These are phyloP conservation scores for Inonotus hispidus DNA, from an alignment of 1,284 basidiomycete genomes.

Conservation along the genomic window DNA sequence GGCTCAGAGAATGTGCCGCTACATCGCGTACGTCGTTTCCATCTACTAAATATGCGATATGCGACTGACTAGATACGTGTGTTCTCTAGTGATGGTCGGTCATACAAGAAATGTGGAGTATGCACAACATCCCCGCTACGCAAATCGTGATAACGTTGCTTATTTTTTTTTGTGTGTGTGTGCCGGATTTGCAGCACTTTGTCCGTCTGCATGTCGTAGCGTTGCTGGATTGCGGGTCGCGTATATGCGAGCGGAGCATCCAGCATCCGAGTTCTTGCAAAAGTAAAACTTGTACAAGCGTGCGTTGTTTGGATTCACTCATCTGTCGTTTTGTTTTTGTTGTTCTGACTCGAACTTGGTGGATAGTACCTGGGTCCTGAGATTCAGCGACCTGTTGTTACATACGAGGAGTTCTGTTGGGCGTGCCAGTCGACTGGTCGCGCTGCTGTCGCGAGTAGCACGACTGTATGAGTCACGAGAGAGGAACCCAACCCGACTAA, in stretches of 20 bases:
- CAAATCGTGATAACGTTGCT: neutral
- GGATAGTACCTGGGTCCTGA: slow-evolving; percentile 14
- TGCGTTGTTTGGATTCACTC: neutral
- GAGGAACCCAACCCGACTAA: neutral
- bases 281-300: slow-evolving; percentile 14
- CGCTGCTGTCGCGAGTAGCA: slow-evolving; percentile 11
- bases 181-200: slow-evolving; percentile 9
- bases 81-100: slow-evolving; percentile 11
- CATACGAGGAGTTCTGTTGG: slow-evolving; percentile 18
- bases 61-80: neutral
- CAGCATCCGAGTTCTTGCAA: slow-evolving; percentile 16
- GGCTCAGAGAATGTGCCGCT: slow-evolving; percentile 13
- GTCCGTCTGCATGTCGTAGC: slow-evolving; percentile 18
- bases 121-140: neutral
- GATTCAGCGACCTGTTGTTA: slow-evolving; percentile 15
- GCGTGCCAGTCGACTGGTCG: slow-evolving; percentile 16
- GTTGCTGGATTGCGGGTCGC: slow-evolving; percentile 15
- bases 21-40: slow-evolving; percentile 14
- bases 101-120: slow-evolving; percentile 17
- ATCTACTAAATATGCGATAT: neutral
- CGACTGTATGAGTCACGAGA: neutral
- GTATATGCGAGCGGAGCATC: slow-evolving; percentile 15
- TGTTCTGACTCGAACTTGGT: too few relatives aligned
- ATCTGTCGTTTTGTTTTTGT: too few relatives aligned
- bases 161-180: neutral